phyloP scores from a whole-genome alignment of 73 alveolate species.

The Tetrahymena thermophila region DNA sequence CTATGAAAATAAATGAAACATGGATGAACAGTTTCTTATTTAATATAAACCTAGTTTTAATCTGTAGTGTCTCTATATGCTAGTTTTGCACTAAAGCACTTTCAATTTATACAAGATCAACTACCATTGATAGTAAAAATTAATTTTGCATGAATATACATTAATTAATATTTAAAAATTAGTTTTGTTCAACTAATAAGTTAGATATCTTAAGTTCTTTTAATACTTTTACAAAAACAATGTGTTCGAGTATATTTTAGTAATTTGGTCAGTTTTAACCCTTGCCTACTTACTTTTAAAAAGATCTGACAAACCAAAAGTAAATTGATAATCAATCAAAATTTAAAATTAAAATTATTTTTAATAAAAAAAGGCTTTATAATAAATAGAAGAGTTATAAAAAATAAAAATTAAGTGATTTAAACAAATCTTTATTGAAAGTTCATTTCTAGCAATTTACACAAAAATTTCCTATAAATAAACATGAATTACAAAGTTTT shows the following conservation, averaged over 20 bases:
- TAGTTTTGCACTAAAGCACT: slow-evolving; percentile 61
- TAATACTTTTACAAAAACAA: slow-evolving; percentile 55
- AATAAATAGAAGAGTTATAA: slow-evolving; percentile 31
- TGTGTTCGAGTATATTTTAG: slow-evolving; percentile 55
- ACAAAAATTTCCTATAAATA: not conserved
- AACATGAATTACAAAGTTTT: not conserved
- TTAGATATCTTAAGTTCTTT: slow-evolving; percentile 62
- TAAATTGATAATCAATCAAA: not conserved
- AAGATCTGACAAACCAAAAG: slow-evolving; percentile 37
- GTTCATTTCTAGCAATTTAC: too few species aligned
- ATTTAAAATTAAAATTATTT: not conserved
- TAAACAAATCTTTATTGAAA: not conserved
- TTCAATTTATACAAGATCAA: slow-evolving; percentile 50
- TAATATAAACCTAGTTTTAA: slow-evolving; percentile 56
- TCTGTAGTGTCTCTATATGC: slow-evolving; percentile 67
- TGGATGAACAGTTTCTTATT: slow-evolving; percentile 77
- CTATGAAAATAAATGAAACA: slow-evolving; percentile 76
- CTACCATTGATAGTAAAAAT: slow-evolving; percentile 43
- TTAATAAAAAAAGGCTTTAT: not conserved
- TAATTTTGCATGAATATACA: not conserved
- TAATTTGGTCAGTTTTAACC: slow-evolving; percentile 58
- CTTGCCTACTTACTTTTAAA: slow-evolving; percentile 35
- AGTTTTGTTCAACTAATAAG: slow-evolving; percentile 57
- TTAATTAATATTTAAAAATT: not conserved
- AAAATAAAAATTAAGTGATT: slow-evolving; percentile 25